Evolutionary conservation across 2,329 filamentous ascomycete genomes (phyloP).

Genomic region (Pochonia chlamydosporia): DNA sequence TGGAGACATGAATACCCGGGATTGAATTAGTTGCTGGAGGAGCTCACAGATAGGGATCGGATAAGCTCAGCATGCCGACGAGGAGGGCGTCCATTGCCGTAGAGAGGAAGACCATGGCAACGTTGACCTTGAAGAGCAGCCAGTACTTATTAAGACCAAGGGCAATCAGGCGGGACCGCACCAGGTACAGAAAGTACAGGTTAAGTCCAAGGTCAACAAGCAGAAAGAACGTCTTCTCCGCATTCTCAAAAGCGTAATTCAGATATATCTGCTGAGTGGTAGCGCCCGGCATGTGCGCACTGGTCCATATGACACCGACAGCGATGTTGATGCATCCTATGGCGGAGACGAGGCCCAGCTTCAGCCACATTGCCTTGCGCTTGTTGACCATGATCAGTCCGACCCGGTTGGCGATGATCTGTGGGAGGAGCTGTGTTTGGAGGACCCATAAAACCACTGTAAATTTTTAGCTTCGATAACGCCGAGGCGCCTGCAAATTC

Average conservation of each 20-base stretch:
- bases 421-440: constrained; percentile 34
- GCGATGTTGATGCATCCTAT: constrained; percentile 32
- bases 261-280: constrained; percentile 7
- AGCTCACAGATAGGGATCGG: constrained; percentile 6
- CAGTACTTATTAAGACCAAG: constrained; percentile 44
- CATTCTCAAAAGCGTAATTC: constrained; percentile 18
- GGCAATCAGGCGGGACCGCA: constrained; percentile 39
- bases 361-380: constrained; percentile 25
- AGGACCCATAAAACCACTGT: constrained; percentile 14
- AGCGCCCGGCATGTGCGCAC: constrained; percentile 19
- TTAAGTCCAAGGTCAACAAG: constrained; percentile 43
- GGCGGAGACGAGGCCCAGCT: constrained; percentile 26
- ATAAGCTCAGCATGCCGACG: constrained; percentile 17
- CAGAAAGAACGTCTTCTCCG: constrained; percentile 41
- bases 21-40: no score
- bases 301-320: constrained; percentile 35
- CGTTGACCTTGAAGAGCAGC: constrained; percentile 42
- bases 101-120: constrained; percentile 40
- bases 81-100: constrained; percentile 38
- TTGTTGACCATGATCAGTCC: constrained; percentile 33
- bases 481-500: not conserved
- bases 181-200: constrained; percentile 40
- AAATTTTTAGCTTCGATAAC: not conserved
- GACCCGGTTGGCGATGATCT: constrained; percentile 40
- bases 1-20: no score